Conservation (phyloP, 2,329 filamentous ascomycete species). For the Hypoxylon sp. region DNA sequence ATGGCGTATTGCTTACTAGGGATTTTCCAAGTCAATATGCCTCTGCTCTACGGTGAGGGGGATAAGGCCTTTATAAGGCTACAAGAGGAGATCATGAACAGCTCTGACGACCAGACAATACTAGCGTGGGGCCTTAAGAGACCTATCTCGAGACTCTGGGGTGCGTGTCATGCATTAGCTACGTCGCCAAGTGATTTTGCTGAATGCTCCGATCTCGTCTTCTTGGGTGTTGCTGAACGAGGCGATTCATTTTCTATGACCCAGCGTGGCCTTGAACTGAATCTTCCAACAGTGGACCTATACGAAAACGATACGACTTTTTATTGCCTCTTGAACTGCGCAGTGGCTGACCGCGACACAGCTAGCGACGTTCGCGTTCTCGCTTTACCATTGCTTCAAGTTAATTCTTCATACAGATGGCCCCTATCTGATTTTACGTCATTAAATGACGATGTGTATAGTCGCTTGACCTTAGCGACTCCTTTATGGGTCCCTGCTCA, state of each 20-base stretch:
- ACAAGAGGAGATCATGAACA: constrained; percentile 19
- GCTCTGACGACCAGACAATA: constrained; percentile 23
- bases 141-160: constrained; percentile 3
- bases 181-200: constrained; percentile 19
- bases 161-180: constrained; percentile 15
- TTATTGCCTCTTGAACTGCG: constrained; percentile 17
- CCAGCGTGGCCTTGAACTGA: constrained; percentile 12
- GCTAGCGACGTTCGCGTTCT: background rate
- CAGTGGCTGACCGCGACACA: background rate
- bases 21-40: constrained; percentile 15
- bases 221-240: constrained; percentile 3
- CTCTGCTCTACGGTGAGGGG: constrained; percentile 19
- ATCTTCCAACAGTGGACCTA: constrained; percentile 3
- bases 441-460: constrained; percentile 1
- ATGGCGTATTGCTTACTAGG: constrained; percentile 14
- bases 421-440: background rate
- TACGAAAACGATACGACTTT: background rate
- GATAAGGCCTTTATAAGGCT: constrained; percentile 4
- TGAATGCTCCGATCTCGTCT: constrained; percentile 13
- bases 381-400: constrained; percentile 6
- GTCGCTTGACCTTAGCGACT: background rate
- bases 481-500: constrained; percentile 10
- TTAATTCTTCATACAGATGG: background rate
- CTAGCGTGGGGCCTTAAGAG: constrained; percentile 6
- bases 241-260: constrained; percentile 20